Percentiles rank a stretch among this genome's conserved stretches.
Conservation (phyloP, 257 asterid genomes). For the Solanum pimpinellifolium region DNA sequence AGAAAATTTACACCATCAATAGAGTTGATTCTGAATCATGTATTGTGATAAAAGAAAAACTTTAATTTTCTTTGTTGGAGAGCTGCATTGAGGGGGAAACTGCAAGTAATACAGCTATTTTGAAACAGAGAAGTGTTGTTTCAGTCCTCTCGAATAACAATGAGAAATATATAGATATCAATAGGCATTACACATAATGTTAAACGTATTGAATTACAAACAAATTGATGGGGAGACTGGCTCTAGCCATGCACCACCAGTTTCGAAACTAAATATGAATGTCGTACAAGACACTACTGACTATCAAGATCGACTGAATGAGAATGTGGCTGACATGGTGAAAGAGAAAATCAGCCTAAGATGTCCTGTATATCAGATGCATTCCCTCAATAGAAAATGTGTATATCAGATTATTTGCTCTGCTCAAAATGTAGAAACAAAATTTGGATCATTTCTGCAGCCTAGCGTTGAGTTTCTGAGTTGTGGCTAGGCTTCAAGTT, state of each 20-base stretch:
- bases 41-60: background rate
- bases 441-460: constrained; percentile 10
- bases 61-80: background rate
- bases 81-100: background rate
- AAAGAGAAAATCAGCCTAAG: background rate
- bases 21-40: background rate
- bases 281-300: background rate
- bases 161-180: background rate
- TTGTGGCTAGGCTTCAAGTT: constrained; percentile 7
- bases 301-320: background rate
- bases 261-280: background rate
- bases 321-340: background rate
- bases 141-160: background rate
- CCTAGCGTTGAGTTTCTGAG: constrained; percentile 19
- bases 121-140: background rate
- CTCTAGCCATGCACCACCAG: background rate
- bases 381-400: background rate
- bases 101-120: background rate
- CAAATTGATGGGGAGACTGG: background rate
- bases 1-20: too few species aligned
- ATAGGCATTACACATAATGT: background rate
- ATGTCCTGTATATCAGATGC: background rate
- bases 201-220: background rate
- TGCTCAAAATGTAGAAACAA: background rate
- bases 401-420: constrained; percentile 5